Evolutionary conservation across 208 protist genomes (phyloP).

Genomic region (Acanthamoeba royreba): DNA sequence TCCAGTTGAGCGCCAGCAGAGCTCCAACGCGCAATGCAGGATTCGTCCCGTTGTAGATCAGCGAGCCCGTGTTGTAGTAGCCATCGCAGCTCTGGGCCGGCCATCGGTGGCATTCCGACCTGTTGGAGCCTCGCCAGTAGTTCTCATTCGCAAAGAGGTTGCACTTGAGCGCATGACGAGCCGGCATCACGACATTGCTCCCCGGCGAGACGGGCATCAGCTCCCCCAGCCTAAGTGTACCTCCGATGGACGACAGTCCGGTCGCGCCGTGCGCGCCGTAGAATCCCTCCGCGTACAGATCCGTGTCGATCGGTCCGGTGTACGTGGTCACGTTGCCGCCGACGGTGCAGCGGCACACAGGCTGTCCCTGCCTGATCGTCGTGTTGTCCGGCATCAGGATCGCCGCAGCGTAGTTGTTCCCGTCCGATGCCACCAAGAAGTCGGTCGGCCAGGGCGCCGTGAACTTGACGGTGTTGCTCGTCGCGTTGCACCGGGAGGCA

Average conservation of each 20-base stretch:
- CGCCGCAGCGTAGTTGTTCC: not conserved
- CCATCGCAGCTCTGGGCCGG: not conserved
- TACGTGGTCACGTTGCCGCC: not conserved
- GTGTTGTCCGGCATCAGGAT: not conserved
- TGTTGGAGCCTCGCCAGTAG: not conserved
- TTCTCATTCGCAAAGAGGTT: constrained; percentile 8
- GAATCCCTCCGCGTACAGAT: not conserved
- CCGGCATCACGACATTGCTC: not conserved
- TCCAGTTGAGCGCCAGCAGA: not conserved
- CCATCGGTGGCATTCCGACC: constrained; percentile 9
- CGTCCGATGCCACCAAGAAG: not conserved
- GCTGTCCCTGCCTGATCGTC: constrained; percentile 4
- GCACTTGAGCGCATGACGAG: constrained; percentile 23
- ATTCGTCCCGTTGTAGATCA: not conserved
- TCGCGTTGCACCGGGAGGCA: not conserved
- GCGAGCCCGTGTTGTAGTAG: not conserved
- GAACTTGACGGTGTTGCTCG: not conserved
- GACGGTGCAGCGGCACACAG: not conserved
- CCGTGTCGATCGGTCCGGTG: not conserved
- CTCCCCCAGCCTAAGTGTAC: not conserved
- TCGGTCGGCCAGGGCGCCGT: not conserved
- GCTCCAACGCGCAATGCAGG: not conserved
- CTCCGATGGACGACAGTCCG: constrained; percentile 30
- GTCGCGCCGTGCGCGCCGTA: not conserved
- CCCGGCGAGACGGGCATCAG: not conserved